Conservation (phyloP, 2,329 filamentous ascomycete species). For the Aspergillus unguis region DNA sequence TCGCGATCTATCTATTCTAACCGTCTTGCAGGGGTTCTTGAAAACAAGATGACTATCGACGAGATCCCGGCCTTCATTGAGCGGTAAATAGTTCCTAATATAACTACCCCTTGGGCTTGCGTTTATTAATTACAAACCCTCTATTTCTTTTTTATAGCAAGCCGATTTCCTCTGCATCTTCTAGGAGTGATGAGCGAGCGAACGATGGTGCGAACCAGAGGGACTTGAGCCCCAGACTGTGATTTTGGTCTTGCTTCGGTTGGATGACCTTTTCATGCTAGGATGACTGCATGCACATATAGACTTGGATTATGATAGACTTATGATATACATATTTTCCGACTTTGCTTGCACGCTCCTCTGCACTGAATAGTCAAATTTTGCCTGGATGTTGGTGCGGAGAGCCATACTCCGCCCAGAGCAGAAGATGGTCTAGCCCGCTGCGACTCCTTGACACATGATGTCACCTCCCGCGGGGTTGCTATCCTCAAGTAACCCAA, state of each 20-base stretch:
- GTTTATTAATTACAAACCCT: slow-evolving; percentile 19
- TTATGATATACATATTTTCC: background rate
- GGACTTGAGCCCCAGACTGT: slow-evolving; percentile 19
- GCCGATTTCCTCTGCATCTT: slow-evolving; percentile 13
- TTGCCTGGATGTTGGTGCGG: slow-evolving; percentile 5
- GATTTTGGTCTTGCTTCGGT: slow-evolving; percentile 10
- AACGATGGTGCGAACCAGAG: slow-evolving; percentile 13
- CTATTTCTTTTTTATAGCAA: slow-evolving; percentile 19
- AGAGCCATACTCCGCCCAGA: slow-evolving; percentile 1
- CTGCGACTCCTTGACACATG: slow-evolving; percentile 10
- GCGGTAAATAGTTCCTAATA: slow-evolving; percentile 31
- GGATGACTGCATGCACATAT: slow-evolving; percentile 16
- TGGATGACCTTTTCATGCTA: slow-evolving; percentile 8
- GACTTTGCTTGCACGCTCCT: background rate
- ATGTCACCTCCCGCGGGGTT: slow-evolving; percentile 24
- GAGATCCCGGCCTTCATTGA: slow-evolving; percentile 72
- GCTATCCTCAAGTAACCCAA: background rate
- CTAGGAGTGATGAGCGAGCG: slow-evolving; percentile 9
- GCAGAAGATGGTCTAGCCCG: background rate
- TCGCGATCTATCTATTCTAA: slow-evolving; percentile 19
- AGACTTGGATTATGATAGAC: slow-evolving; percentile 13
- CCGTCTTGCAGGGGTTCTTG: slow-evolving; percentile 60
- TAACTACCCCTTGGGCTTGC: slow-evolving; percentile 7
- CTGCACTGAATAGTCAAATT: slow-evolving; percentile 1
- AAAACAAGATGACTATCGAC: slow-evolving; percentile 71